These are phyloP conservation scores for Penicillium lagena DNA, from an alignment of 495 filamentous ascomycete species.

Conservation along the genomic window DNA sequence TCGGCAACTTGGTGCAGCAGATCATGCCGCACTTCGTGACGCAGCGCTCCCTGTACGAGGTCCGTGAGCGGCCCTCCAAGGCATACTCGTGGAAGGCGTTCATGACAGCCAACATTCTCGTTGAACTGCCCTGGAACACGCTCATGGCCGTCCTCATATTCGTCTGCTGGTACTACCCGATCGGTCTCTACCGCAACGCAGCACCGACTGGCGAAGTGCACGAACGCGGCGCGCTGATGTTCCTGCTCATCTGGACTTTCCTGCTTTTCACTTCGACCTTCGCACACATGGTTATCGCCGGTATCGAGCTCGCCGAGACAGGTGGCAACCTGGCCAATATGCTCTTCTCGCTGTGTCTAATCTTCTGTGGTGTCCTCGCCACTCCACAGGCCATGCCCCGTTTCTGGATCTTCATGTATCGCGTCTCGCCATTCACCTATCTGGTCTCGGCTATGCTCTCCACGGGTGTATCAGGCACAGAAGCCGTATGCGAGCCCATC, in stretches of 20 bases:
- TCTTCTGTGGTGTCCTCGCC: slow-evolving; percentile 65
- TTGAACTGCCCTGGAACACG: slow-evolving; percentile 69
- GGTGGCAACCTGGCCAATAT: slow-evolving; percentile 57
- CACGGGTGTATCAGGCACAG: slow-evolving; percentile 51
- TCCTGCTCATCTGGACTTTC: slow-evolving; percentile 49
- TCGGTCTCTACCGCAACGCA: slow-evolving; percentile 56
- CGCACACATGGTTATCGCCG: slow-evolving; percentile 59
- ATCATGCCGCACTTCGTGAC: slow-evolving; percentile 67
- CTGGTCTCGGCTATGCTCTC: slow-evolving; percentile 60
- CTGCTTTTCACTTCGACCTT: slow-evolving; percentile 58
- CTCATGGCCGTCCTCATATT: slow-evolving; percentile 58
- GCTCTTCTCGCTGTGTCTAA: slow-evolving; percentile 53
- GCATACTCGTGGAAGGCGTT: slow-evolving; percentile 74
- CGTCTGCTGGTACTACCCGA: slow-evolving; percentile 62
- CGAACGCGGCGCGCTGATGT: slow-evolving; percentile 52
- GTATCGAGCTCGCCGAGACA: slow-evolving; percentile 55
- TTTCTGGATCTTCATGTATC: slow-evolving; percentile 86
- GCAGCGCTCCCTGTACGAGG: slow-evolving; percentile 63
- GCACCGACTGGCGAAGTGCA: slow-evolving; percentile 34
- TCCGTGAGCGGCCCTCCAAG: slow-evolving; percentile 65
- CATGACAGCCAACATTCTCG: slow-evolving; percentile 59
- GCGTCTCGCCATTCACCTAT: slow-evolving; percentile 68
- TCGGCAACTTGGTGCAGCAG: slow-evolving; percentile 74
- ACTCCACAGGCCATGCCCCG: slow-evolving; percentile 51
- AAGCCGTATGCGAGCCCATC: slow-evolving; percentile 48